Evolutionary conservation across 1,284 basidiomycete genomes (phyloP), one percentile per base, ranked within the genome.

Genomic region (Psilocybe mexicana): DNA sequence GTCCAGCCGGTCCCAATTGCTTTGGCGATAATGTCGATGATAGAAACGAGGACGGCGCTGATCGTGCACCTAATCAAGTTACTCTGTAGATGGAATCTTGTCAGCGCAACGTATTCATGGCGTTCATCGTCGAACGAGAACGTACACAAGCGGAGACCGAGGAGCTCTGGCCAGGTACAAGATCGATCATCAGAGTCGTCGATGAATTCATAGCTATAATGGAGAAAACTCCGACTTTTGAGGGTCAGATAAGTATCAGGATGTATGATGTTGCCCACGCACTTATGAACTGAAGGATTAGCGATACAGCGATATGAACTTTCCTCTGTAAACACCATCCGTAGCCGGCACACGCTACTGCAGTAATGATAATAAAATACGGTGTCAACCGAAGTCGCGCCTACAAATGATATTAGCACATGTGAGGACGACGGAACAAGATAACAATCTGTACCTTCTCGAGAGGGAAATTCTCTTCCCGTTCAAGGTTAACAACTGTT

Each of bases 211-310:
- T 72, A 12, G 69, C 57, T n/a, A 62, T 58, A 25, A 74, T 71
- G 6, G 65, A 53, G 36, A 75, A 64, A 54, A 72, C 77, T 3
- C 84, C 86, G 50, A 87, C 87, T 88, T 60, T 40, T 10, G 23
- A 30, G 6, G 6, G 26, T 66, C 51, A 55, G 14, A 59, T 50
- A 66, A 54, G 38, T 63, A 44, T 1, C 38, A 36, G 43, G 36
- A 30, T 30, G 57, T 8, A 61, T 42, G 56, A 61, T 36, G 30
- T n/a, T 10, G 25, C 7, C 11, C 3, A 51, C 84, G 72, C 59
- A 87, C 87, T 72, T 33, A 83, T 66, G 51, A 85, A 70, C 60
- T 84, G 81, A 38, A 89, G 65, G 42, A 89, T 73, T n/a, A 90
- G 70, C 2, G 87, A 85, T 0, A 70, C 82, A 0, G 83, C 80